These are phyloP conservation scores for Pseudonitzschia delicatissima DNA, from an alignment of 108 stramenopile genomes.

Conservation along the genomic window DNA sequence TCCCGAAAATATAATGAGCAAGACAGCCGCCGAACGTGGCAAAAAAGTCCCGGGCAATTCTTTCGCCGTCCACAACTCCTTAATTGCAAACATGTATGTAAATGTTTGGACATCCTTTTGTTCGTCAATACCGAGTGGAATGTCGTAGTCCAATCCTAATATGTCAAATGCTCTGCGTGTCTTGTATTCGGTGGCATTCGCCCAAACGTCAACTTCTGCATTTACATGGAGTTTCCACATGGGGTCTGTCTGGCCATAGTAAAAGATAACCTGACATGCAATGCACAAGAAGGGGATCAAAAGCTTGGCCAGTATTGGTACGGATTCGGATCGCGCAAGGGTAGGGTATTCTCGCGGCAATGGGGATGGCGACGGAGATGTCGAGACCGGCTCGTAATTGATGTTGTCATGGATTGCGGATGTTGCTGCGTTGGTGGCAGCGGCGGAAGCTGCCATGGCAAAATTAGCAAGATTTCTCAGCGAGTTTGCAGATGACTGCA, in stretches of 20 bases:
- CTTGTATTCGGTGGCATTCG: constrained; percentile 56
- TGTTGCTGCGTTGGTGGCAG: not conserved
- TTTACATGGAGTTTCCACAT: constrained; percentile 73
- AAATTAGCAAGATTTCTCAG: not conserved
- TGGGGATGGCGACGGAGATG: not conserved
- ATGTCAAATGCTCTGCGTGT: constrained; percentile 43
- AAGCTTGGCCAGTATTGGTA: constrained; percentile 16
- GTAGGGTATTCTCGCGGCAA: constrained; percentile 13
- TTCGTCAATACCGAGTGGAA: constrained; percentile 34
- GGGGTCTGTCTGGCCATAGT: constrained; percentile 61
- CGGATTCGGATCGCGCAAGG: constrained; percentile 13
- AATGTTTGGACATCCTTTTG: constrained; percentile 64
- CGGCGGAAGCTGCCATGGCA: not conserved
- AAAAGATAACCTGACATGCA: constrained; percentile 58
- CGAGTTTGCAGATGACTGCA: not conserved
- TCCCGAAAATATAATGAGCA: constrained; percentile 71
- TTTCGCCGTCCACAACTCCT: constrained; percentile 73
- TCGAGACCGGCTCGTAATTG: not conserved
- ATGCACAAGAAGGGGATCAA: constrained; percentile 52
- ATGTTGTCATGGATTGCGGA: not conserved
- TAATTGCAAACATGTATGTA: constrained; percentile 79
- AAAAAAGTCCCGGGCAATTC: constrained; percentile 54
- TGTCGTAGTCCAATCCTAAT: constrained; percentile 45
- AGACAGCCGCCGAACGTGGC: constrained; percentile 58
- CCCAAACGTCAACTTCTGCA: constrained; percentile 53